phyloP scores from a whole-genome alignment of 2,329 filamentous ascomycete species.

The Penicillium sp. region DNA sequence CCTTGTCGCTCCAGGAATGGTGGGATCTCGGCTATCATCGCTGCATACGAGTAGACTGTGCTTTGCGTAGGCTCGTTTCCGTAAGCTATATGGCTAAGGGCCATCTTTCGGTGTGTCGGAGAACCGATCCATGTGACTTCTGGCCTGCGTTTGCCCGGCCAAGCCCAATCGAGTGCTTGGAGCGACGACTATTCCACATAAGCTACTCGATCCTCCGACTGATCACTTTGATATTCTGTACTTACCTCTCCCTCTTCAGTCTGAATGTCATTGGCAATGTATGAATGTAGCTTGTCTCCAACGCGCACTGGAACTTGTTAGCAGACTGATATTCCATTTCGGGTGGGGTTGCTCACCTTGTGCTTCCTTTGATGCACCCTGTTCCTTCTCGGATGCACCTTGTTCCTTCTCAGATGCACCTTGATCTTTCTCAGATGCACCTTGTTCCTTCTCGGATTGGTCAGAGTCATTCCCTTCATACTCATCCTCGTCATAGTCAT shows the following conservation, averaged over 20 bases:
- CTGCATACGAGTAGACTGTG: slow-evolving; percentile 22
- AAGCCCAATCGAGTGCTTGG: neutral
- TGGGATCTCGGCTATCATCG: slow-evolving; percentile 28
- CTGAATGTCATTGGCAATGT: neutral
- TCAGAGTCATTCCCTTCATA: neutral
- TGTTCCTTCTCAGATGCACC: neutral
- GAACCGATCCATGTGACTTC: slow-evolving; percentile 25
- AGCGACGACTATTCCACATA: neutral
- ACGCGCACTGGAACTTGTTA: neutral
- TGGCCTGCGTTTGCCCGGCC: neutral
- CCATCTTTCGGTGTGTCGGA: slow-evolving; percentile 20
- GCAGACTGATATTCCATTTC: neutral
- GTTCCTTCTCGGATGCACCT: neutral
- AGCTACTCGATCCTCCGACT: neutral
- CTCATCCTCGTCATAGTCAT: neutral
- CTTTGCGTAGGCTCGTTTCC: slow-evolving; percentile 23
- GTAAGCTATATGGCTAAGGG: slow-evolving; percentile 22
- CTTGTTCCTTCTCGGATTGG: neutral
- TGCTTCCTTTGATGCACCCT: neutral
- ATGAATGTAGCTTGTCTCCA: neutral
- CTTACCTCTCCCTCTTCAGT: neutral
- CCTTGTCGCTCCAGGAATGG: slow-evolving; percentile 11
- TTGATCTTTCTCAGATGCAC: neutral
- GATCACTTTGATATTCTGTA: neutral
- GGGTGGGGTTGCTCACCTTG: neutral